Conservation (phyloP, 164 flowering plant species). For the Piper betle region DNA sequence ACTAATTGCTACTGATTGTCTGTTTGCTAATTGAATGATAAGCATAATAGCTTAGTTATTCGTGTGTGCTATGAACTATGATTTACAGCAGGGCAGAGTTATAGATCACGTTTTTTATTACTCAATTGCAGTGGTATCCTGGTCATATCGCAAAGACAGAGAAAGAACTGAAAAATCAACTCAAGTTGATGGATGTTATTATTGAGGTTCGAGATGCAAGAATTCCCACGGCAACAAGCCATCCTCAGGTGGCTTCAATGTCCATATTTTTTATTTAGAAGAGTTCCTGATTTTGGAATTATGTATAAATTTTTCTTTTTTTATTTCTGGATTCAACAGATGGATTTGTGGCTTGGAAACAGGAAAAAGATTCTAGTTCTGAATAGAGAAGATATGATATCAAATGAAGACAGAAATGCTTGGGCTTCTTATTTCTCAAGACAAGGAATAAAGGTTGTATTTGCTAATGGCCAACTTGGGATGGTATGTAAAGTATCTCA, state of each 20-base stretch:
- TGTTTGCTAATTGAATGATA: neutral
- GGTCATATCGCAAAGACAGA: constrained; percentile 96
- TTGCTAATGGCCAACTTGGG: constrained; percentile 90
- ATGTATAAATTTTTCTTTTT: neutral
- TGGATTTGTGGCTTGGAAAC: constrained; percentile 89
- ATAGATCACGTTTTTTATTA: too few species aligned
- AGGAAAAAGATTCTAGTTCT: constrained; percentile 72
- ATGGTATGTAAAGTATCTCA: constrained; percentile 37
- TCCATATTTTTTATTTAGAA: neutral
- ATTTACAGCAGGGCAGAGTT: too few species aligned
- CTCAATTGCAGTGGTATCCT: constrained; percentile 78
- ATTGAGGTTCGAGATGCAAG: constrained; percentile 97
- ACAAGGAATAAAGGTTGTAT: constrained; percentile 65
- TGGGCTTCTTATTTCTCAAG: constrained; percentile 83
- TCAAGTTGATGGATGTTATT: constrained; percentile 94
- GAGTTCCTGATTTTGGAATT: neutral
- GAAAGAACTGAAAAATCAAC: constrained; percentile 80
- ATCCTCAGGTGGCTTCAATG: constrained; percentile 50
- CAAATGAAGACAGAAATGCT: constrained; percentile 75
- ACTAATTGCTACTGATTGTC: neutral
- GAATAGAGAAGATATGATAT: constrained; percentile 98
- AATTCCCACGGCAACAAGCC: constrained; percentile 82
- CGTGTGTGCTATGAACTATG: too few species aligned
- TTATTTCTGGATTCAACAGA: constrained; percentile 21
- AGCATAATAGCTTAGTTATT: too few species aligned